Base-by-base conservation (phyloP, 225 moss, liverwort and hornwort genomes). In the Pleurozium schreberi region DNA sequence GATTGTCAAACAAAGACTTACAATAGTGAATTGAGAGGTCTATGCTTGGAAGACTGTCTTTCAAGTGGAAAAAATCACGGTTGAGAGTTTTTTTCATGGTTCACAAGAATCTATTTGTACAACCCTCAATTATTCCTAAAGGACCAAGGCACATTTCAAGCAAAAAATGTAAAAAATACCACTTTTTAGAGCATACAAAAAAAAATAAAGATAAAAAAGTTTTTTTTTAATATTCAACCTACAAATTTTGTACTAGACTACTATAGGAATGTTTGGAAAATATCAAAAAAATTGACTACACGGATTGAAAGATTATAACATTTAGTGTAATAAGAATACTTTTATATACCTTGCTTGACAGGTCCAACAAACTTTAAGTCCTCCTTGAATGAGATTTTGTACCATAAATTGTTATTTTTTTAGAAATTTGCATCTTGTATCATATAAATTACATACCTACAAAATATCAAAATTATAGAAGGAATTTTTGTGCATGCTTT, bases 91-190 rank as follows among this genome's bases (percentile, higher is more conserved):
- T 70, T 34, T 50, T 50, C 4, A 75, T 50, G 3, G 6, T 50
- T 75, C 8, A 21, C 2, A 34, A 34, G 12, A 33, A 50, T 75
- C 3, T 20, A 75, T 33, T 6, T 50, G 21, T 75, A 21, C 12
- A 6, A 75, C 20, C 3, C 0, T 75, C 33, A 75, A 33, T 12
- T 75, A 43, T 1, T 5, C 27, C 15, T 26, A 70, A 27, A 43
- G 5, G 26, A 23, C 1, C 0, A 0, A 70, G 5, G 8, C 8
- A 40, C 8, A 42, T 26, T 42, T 40, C 0, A 1, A 7, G 14
- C 6, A 23, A 0, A 69, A 40, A 40, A 23, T 40, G 40, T 40
- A 40, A 69, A 40, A 40, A 69, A 7, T 25, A 3, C 22, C 14
- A 69, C 5, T 14, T 40, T 14, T 15, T 5, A 26, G 42, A 26